Evolutionary conservation across 176 grass and related monocot species (phyloP).

Genomic region (Lolium multiflorum): DNA sequence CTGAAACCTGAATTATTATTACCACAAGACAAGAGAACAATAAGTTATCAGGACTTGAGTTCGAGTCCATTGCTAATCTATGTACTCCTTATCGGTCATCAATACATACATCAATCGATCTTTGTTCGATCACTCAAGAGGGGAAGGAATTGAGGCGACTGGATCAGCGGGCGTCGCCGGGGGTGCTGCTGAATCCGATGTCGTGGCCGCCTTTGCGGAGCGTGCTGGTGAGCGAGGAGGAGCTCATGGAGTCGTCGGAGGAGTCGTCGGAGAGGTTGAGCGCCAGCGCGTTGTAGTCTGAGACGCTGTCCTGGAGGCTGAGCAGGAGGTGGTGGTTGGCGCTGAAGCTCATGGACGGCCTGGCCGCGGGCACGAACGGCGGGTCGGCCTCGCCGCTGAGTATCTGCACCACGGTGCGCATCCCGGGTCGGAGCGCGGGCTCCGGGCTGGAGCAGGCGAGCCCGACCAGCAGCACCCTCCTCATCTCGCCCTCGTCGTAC

Average conservation of each 20-base stretch:
- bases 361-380: conserved; percentile 73
- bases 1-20: conserved; percentile 49
- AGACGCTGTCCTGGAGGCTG: conserved; percentile 92
- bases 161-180: conserved; percentile 44
- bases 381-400: conserved; percentile 80
- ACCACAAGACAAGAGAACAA: conserved; percentile 24
- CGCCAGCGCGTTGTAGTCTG: conserved; percentile 86
- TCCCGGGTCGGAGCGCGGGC: conserved; percentile 62
- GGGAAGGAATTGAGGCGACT: background rate
- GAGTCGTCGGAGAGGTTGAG: conserved; percentile 55
- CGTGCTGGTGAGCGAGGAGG: conserved; percentile 68
- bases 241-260: conserved; percentile 61
- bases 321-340: conserved; percentile 85
- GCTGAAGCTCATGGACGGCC: conserved; percentile 86
- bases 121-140: conserved; percentile 9
- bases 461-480: conserved; percentile 65
- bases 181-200: conserved; percentile 47
- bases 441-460: conserved; percentile 89
- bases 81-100: conserved; percentile 42
- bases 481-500: conserved; percentile 74
- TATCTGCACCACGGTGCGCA: conserved; percentile 88
- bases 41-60: conserved; percentile 27
- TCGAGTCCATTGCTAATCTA: conserved; percentile 56
- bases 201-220: conserved; percentile 62
- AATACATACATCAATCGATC: conserved; percentile 43